phyloP scores from a whole-genome alignment of 768 basidiomycete species.

The Agaricus blazei region DNA sequence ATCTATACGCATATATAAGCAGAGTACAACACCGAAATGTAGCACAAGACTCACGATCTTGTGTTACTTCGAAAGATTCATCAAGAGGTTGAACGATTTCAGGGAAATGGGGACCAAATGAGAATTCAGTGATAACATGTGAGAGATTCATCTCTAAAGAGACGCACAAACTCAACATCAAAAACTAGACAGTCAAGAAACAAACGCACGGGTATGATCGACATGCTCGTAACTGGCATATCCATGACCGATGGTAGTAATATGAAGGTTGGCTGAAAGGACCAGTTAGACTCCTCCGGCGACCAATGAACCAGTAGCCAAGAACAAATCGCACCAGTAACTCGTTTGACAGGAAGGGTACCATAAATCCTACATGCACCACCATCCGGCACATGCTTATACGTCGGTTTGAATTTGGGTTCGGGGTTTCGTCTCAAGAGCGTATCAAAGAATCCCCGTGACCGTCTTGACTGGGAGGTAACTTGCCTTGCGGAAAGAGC shows the following conservation, averaged over 20 bases:
- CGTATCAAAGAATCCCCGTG: slow-evolving; percentile 66
- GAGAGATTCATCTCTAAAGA: slow-evolving; percentile 59
- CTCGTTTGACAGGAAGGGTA: slow-evolving; percentile 77
- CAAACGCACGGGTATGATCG: slow-evolving; percentile 67
- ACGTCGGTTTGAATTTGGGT: slow-evolving; percentile 62
- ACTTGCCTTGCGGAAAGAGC: slow-evolving; percentile 67
- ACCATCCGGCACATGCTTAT: slow-evolving; percentile 61
- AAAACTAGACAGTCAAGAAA: neutral
- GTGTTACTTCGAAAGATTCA: slow-evolving; percentile 73
- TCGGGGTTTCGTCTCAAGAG: slow-evolving; percentile 38
- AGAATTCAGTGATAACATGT: slow-evolving; percentile 95
- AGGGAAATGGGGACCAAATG: slow-evolving; percentile 94
- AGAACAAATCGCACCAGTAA: slow-evolving; percentile 55
- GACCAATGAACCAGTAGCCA: neutral
- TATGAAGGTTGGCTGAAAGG: slow-evolving; percentile 75
- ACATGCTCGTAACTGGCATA: slow-evolving; percentile 86
- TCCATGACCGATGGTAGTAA: slow-evolving; percentile 93
- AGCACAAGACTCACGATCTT: slow-evolving; percentile 49
- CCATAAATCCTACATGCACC: slow-evolving; percentile 87
- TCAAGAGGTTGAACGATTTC: slow-evolving; percentile 94
- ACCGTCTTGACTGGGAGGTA: slow-evolving; percentile 66
- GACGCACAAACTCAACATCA: neutral
- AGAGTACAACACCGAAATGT: neutral
- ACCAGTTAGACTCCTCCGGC: neutral
- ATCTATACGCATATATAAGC: slow-evolving; percentile 24